Evolutionary conservation across 805 yeast genomes (phyloP), one percentile per base, ranked within the genome.

Genomic region (Myxozyma kluyveri): DNA sequence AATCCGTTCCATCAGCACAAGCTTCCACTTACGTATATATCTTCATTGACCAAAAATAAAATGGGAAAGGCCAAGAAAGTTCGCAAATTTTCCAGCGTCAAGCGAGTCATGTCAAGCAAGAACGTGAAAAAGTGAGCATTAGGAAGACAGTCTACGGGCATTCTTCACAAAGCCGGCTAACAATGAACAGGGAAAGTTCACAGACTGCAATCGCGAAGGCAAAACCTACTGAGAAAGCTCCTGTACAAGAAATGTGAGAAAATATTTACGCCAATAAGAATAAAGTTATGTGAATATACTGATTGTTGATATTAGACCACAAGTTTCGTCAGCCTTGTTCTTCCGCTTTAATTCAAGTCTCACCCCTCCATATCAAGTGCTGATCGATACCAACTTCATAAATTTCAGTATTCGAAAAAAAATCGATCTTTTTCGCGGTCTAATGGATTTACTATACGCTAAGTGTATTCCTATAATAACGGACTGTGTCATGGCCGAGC

Each of bases 41-140:
- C 6, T 26, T 4, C 21, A 14, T 29, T n/a, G 4, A 43, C 18
- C 17, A 22, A 21, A 4, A 22, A 21, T 29, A 66, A 27, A 22
- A 91, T 93, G 99, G 98, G 98, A 54, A 93, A 89, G 69, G 96
- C 96, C 29, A 89, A 86, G 75, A 93, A 93, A 72, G 91, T 98
- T 10, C 81, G 98, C 78, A 88, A 90, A 85, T 88, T 91, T 65
- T 96, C 95, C n/a, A 81, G 81, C 48, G 90, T 88, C 52, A 93
- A 93, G 71, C 82, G 96, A 55, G 82, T 90, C 29, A 71, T 90
- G 50, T 80, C 81, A 60, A 74, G 84, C 59, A 86, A 84, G 61
- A 96, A 87, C 59, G 79, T 83, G 24, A 75, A 89, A 57, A 64
- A 76, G 61, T 76, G 72, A 55, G 75, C 67, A 1, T 56, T 65